A percentile compares a stretch with the other conserved stretches of the same genome.
These are phyloP conservation scores for Chloranthus sessilifolius DNA, from an alignment of 164 flowering plant genomes.

Conservation along the genomic window DNA sequence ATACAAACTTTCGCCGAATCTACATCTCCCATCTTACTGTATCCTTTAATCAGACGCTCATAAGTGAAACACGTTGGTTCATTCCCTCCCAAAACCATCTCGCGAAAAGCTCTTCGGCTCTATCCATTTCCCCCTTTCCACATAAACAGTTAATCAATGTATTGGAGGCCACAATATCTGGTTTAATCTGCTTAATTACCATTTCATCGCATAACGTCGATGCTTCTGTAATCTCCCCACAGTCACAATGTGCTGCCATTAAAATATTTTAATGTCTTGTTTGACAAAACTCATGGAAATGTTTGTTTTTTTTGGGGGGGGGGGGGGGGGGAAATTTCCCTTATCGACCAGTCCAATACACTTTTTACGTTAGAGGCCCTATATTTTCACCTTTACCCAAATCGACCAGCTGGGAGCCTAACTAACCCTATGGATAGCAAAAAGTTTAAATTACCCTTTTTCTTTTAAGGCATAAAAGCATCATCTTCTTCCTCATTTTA, in stretches of 20 bases:
- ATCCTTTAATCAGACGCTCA: slow-evolving; percentile 66
- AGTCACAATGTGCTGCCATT: slow-evolving; percentile 55
- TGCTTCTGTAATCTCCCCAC: slow-evolving; percentile 47
- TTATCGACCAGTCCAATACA: too few relatives aligned
- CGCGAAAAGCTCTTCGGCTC: slow-evolving; percentile 53
- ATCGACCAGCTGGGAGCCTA: too few relatives aligned
- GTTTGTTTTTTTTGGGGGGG: too few relatives aligned
- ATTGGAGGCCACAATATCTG: slow-evolving; percentile 62
- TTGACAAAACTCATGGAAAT: too few relatives aligned
- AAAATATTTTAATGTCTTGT: too few relatives aligned
- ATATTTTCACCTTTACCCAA: too few relatives aligned
- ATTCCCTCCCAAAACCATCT: slow-evolving; percentile 55
- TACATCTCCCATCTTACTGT: slow-evolving; percentile 49
- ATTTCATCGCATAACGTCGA: slow-evolving; percentile 62
- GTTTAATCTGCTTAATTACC: slow-evolving; percentile 33
- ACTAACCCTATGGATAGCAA: too few relatives aligned
- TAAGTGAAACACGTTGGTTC: slow-evolving; percentile 51
- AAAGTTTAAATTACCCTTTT: too few relatives aligned
- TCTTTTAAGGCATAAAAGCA: too few relatives aligned
- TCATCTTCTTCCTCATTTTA: too few relatives aligned
- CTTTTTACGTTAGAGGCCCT: too few relatives aligned
- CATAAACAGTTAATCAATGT: slow-evolving; percentile 69
- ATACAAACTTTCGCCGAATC: slow-evolving; percentile 52
- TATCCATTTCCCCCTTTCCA: slow-evolving; percentile 32
- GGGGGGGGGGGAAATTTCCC: too few relatives aligned